Conservation (phyloP, 768 basidiomycete species). For the Tephrocybe sp. region DNA sequence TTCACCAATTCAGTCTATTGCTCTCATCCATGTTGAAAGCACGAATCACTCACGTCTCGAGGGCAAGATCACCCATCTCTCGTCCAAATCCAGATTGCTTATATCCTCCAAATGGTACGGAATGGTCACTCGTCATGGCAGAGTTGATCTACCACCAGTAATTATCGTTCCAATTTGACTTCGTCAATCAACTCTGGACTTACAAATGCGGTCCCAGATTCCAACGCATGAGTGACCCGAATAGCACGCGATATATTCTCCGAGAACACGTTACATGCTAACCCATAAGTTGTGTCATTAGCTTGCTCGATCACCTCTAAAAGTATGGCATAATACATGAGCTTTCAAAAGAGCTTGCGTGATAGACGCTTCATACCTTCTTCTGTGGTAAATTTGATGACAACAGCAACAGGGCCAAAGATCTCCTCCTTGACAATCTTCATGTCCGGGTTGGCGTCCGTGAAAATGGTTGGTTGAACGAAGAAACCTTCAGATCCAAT, state of each 20-base stretch:
- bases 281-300: constrained; percentile 15
- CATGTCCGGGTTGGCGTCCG: constrained; percentile 59
- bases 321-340: constrained; percentile 17
- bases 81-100: constrained; percentile 24
- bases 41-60: constrained; percentile 43
- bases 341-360: constrained; percentile 24
- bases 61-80: constrained; percentile 33
- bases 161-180: neutral
- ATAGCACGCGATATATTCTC: constrained; percentile 14
- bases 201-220: constrained; percentile 15
- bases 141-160: constrained; percentile 17
- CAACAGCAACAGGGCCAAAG: constrained; percentile 71
- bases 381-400: constrained; percentile 66
- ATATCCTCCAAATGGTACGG: constrained; percentile 23
- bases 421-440: constrained; percentile 68
- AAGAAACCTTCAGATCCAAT: constrained; percentile 65
- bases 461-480: constrained; percentile 68
- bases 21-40: neutral
- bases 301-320: constrained; percentile 19
- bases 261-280: constrained; percentile 17
- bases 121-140: neutral
- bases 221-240: constrained; percentile 16
- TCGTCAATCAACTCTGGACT: neutral
- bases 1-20: neutral
- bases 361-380: constrained; percentile 22